A percentile compares a stretch with the other conserved stretches of the same genome.
phyloP scores from a whole-genome alignment of 108 stramenopile genomes.

The Nitzschia palea region DNA sequence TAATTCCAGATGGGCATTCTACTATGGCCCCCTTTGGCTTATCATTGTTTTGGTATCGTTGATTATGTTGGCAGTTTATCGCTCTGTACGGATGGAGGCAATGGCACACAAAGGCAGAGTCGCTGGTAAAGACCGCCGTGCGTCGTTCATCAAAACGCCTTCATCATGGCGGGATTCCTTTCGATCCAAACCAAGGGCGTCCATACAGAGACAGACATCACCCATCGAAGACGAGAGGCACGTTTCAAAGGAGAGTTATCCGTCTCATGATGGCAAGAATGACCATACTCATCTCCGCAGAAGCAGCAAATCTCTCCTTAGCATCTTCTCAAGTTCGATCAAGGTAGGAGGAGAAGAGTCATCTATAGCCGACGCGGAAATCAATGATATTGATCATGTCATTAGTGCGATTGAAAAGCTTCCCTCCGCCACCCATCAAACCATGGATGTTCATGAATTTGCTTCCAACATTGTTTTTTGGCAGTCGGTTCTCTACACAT shows the following conservation, averaged over 20 bases:
- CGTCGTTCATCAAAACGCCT: neutral
- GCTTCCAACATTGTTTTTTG: slow-evolving; percentile 5
- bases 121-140: neutral
- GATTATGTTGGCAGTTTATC: slow-evolving; percentile 9
- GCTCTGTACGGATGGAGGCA: neutral
- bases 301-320: neutral
- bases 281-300: neutral
- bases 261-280: no score
- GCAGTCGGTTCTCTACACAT: slow-evolving; percentile 18
- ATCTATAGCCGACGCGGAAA: neutral
- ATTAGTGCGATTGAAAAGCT: neutral
- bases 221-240: neutral
- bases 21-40: slow-evolving; percentile 16
- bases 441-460: neutral
- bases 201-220: no score
- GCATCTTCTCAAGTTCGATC: neutral
- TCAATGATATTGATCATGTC: no score
- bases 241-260: neutral
- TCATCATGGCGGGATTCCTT: no score
- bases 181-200: no score
- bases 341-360: no score
- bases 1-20: slow-evolving; percentile 11
- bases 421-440: neutral
- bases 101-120: neutral
- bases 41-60: slow-evolving; percentile 11